Base-by-base conservation (phyloP, 83 land plant genomes). In the Thuja plicata region DNA sequence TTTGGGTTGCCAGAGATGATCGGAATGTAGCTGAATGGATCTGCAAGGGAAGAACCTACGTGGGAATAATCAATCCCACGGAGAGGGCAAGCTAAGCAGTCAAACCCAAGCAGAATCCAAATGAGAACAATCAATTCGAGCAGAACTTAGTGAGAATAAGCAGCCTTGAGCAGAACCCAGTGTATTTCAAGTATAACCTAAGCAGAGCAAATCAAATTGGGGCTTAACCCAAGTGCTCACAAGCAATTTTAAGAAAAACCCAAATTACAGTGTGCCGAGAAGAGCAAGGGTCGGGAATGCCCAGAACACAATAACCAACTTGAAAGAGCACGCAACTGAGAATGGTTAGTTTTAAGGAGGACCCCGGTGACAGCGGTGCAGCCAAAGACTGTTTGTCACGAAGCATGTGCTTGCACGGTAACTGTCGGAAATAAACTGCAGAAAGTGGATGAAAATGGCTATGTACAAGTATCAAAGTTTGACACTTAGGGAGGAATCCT, bases 351-450 rank as follows among this genome's bases (percentile, higher is more conserved):
- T 83, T 46, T 46, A 83, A 46, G 37, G 43, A 11, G 46, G 13
- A 76, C 79, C 40, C 35, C 48, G 30, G 50, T 27, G 34, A 10
- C 7, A 83, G 35, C 55, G 30, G 86, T 45, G 57, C 55, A 48
- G 54, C 54, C 86, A 83, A 83, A 83, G 86, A 83, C 1, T 27
- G 55, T 45, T 21, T 24, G 57, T 83, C 57, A 48, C 48, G 57
- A 6, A 3, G 55, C 86, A 83, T 83, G 86, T 83, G 57, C 86
- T 83, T 83, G 86, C 86, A 83, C 86, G 86, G 86, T 50, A 83
- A 30, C 35, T 48, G 19, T 83, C 16, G 86, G 55, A 30, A 30
- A 9, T 13, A 48, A 83, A n/a, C 57, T 48, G 86, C 86, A 48
- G 84, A n/a, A 83, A 50, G 54, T n/a, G 32, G 35, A 15, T 48